These are phyloP conservation scores for Amanita fuliginea DNA, from an alignment of 768 basidiomycete genomes.

Conservation along the genomic window DNA sequence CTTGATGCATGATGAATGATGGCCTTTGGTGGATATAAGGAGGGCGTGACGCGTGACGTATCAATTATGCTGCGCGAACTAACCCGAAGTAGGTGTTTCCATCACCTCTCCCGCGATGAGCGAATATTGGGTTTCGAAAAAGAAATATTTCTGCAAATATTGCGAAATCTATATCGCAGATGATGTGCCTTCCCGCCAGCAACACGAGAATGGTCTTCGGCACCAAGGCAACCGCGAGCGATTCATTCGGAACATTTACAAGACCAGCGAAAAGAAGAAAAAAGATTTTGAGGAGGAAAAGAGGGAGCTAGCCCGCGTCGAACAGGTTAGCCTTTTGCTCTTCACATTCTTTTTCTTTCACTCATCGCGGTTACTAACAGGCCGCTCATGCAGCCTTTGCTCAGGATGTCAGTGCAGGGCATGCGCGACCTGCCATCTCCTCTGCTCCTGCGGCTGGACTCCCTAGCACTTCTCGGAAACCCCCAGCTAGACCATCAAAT, in stretches of 20 bases:
- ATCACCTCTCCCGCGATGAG: conserved; percentile 30
- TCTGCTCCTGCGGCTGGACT: conserved; percentile 13
- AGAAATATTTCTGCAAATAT: conserved; percentile 93
- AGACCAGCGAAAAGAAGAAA: conserved; percentile 80
- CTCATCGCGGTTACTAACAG: conserved; percentile 21
- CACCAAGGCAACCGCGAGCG: conserved; percentile 94
- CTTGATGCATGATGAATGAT: too few relatives aligned
- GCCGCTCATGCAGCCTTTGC: conserved; percentile 76
- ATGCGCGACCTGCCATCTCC: conserved; percentile 26
- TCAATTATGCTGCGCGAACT: too few relatives aligned
- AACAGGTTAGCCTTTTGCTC: conserved; percentile 41
- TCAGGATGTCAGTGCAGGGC: conserved; percentile 64
- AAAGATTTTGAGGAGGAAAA: conserved; percentile 79
- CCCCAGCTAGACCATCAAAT: conserved; percentile 41
- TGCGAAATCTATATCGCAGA: conserved; percentile 96
- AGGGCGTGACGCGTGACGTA: too few relatives aligned
- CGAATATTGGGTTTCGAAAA: conserved; percentile 90
- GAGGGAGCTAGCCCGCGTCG: conserved; percentile 77
- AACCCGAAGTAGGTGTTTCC: too few relatives aligned
- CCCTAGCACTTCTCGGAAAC: conserved; percentile 23
- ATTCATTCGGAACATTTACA: conserved; percentile 88
- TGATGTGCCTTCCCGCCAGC: conserved; percentile 83
- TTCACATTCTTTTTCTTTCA: neutral
- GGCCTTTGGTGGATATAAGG: too few relatives aligned
- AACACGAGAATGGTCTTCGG: conserved; percentile 87